Evolutionary conservation across 306 rosid species (phyloP).

Genomic region (Dicorynia guianensis): DNA sequence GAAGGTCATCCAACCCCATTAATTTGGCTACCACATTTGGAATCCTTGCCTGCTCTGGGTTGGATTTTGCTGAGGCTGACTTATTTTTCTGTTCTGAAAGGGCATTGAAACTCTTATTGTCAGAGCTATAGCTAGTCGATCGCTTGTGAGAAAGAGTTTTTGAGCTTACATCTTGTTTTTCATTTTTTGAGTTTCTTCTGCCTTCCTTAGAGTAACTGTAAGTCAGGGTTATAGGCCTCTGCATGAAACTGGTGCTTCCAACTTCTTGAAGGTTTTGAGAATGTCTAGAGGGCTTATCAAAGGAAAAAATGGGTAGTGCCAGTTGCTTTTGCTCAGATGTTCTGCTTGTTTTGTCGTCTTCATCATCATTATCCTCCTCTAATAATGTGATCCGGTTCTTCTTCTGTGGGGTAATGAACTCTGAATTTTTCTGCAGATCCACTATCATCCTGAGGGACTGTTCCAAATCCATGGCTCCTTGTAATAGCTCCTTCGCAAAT

Average conservation of each 20-base stretch:
- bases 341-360: constrained; percentile 14
- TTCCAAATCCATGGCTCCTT: constrained; percentile 94
- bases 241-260: constrained; percentile 50
- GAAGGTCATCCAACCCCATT: constrained; percentile 86
- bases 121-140: constrained; percentile 50
- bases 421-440: constrained; percentile 75
- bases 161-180: constrained; percentile 42
- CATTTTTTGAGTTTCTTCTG: constrained; percentile 46
- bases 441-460: constrained; percentile 81
- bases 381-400: constrained; percentile 72
- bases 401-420: constrained; percentile 56
- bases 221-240: constrained; percentile 52
- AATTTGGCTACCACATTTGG: constrained; percentile 89
- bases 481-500: constrained; percentile 80
- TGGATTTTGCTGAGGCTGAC: constrained; percentile 37
- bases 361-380: constrained; percentile 61
- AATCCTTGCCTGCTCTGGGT: constrained; percentile 71
- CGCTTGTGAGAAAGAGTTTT: constrained; percentile 57
- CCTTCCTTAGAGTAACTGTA: constrained; percentile 53
- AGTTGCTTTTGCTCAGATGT: constrained; percentile 58
- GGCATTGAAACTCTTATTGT: constrained; percentile 42
- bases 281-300: constrained; percentile 55
- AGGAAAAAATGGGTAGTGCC: constrained; percentile 65
- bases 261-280: constrained; percentile 44
- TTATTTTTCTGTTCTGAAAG: constrained; percentile 46